Conservation (phyloP, 345 rosid genomes). For the Rhodomyrtus tomentosa region DNA sequence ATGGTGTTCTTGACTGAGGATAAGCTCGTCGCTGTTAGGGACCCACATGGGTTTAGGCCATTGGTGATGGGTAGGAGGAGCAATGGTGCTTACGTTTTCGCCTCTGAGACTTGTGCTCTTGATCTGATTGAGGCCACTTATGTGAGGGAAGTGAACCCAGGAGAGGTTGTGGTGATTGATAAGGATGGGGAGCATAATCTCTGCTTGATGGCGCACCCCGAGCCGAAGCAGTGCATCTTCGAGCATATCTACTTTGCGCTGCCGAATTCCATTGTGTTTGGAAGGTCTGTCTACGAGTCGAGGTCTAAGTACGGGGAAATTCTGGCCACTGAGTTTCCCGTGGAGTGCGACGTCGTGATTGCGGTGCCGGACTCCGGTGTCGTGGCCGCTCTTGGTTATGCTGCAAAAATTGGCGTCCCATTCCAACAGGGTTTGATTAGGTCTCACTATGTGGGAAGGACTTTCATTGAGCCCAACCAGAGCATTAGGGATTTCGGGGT, state of each 20-base stretch:
- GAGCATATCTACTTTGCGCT: conserved; percentile 86
- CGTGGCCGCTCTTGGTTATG: conserved; percentile 90
- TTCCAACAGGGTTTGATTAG: conserved; percentile 86
- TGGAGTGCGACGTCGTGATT: conserved; percentile 88
- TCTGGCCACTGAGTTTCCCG: conserved; percentile 68
- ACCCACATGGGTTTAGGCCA: conserved; percentile 84
- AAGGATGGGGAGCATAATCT: conserved; percentile 79
- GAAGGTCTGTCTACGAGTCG: conserved; percentile 82
- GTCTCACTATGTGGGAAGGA: conserved; percentile 93
- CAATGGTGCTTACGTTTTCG: conserved; percentile 84
- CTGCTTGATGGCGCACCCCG: conserved; percentile 56
- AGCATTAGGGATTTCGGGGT: conserved; percentile 95
- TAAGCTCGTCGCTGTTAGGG: conserved; percentile 90
- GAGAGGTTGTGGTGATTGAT: conserved; percentile 81
- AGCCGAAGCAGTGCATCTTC: conserved; percentile 84
- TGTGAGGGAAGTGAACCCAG: conserved; percentile 88
- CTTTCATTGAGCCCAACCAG: conserved; percentile 89
- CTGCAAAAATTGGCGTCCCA: conserved; percentile 72
- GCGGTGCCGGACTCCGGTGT: conserved; percentile 97
- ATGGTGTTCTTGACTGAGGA: conserved; percentile 93
- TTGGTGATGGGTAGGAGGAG: conserved; percentile 95
- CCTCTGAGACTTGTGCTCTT: conserved; percentile 96
- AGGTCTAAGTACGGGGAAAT: conserved; percentile 65
- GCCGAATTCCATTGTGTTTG: conserved; percentile 80
- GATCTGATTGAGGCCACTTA: conserved; percentile 94